Evolutionary conservation across 192 early-diverging fungal species (phyloP).

Genomic region (Piromyces sp.): DNA sequence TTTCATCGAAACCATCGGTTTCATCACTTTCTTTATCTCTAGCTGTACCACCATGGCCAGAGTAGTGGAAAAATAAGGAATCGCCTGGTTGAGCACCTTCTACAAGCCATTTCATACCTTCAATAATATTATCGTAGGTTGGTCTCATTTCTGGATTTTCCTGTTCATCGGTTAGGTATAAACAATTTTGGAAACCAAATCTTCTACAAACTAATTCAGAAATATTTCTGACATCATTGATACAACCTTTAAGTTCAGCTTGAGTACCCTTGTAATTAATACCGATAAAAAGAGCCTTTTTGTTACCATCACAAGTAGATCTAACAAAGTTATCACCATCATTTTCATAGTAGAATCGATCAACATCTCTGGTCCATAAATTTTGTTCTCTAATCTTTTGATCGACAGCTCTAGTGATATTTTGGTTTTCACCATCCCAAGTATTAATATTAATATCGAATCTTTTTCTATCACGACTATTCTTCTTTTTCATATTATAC

Average conservation of each 20-base stretch:
- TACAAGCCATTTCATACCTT: conserved; percentile 3
- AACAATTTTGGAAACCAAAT: conserved; percentile 16
- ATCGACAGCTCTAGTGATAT: background rate
- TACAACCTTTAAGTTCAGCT: conserved; percentile 31
- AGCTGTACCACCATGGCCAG: conserved; percentile 24
- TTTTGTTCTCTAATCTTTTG: background rate
- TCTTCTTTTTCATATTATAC: conserved; percentile 1
- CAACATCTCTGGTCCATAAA: background rate
- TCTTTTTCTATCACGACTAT: background rate
- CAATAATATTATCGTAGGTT: background rate
- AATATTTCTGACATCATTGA: conserved; percentile 24
- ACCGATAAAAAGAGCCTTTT: conserved; percentile 31
- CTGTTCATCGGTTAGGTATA: conserved; percentile 19
- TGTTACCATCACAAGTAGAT: conserved; percentile 6
- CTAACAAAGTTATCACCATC: background rate
- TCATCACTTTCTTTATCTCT: conserved; percentile 14
- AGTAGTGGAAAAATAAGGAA: conserved; percentile 7
- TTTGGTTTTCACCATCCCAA: background rate
- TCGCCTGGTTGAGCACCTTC: conserved; percentile 27
- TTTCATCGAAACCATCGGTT: conserved; percentile 9
- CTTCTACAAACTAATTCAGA: background rate
- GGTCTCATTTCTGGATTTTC: background rate
- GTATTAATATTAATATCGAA: background rate
- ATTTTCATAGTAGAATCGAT: background rate
- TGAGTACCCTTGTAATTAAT: conserved; percentile 29